phyloP scores from a whole-genome alignment of 768 basidiomycete species.

The Mycena epipterygia region DNA sequence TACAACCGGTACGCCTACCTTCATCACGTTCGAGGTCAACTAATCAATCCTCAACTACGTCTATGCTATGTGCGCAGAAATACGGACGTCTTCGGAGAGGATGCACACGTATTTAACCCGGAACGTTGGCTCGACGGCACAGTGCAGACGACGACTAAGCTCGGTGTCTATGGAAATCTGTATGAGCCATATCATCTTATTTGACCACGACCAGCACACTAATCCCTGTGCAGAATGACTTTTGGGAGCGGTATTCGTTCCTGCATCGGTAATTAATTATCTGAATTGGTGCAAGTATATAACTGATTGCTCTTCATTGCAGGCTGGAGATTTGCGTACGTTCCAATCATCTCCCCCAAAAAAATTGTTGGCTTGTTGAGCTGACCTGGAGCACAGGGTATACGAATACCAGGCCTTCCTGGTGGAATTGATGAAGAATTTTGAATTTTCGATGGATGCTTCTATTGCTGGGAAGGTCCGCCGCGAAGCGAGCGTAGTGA shows the following conservation, averaged over 20 bases:
- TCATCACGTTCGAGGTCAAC: slow-evolving; percentile 29
- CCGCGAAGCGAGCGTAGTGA: slow-evolving; percentile 61
- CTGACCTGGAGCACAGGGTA: slow-evolving; percentile 36
- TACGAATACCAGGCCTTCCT: slow-evolving; percentile 71
- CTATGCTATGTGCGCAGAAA: slow-evolving; percentile 56
- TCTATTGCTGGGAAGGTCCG: slow-evolving; percentile 54
- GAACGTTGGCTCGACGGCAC: slow-evolving; percentile 64
- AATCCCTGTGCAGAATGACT: slow-evolving; percentile 51
- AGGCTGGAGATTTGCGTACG: slow-evolving; percentile 62
- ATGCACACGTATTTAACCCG: slow-evolving; percentile 67
- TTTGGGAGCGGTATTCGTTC: slow-evolving; percentile 63
- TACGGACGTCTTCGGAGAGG: slow-evolving; percentile 66
- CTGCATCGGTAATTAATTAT: too few relatives aligned
- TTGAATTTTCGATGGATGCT: slow-evolving; percentile 63
- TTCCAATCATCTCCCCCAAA: neutral
- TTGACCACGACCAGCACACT: neutral
- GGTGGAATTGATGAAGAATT: slow-evolving; percentile 70
- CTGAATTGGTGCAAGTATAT: too few relatives aligned
- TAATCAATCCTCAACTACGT: too few relatives aligned
- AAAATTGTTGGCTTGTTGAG: neutral
- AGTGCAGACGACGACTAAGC: slow-evolving; percentile 52
- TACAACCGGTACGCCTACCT: slow-evolving; percentile 59
- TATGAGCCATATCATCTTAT: slow-evolving; percentile 37
- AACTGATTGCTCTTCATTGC: too few relatives aligned
- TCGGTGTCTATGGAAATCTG: slow-evolving; percentile 64